phyloP scores from a whole-genome alignment of 139 green algal species.

The Micractinium conductrix region DNA sequence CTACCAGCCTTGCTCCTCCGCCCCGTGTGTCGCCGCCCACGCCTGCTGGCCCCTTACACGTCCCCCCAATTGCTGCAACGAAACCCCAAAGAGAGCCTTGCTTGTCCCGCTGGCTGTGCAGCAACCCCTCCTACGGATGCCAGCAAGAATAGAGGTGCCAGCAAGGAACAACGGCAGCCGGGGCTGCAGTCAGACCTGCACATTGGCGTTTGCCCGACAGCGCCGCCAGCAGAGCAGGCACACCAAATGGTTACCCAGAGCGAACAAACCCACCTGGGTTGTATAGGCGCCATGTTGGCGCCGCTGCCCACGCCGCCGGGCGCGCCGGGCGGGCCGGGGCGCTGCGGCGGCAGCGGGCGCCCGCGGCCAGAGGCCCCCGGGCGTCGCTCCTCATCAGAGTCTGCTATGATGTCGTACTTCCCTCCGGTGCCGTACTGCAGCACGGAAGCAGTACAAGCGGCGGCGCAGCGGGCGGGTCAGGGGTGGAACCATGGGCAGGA shows the following conservation, averaged over 20 bases:
- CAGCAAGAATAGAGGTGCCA: no score
- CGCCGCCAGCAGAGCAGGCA: no score
- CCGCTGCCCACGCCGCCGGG: constrained; percentile 7
- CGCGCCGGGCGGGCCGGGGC: neutral
- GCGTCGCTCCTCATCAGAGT: neutral
- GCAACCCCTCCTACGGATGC: neutral
- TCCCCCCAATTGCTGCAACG: no score
- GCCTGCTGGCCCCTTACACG: no score
- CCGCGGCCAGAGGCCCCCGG: neutral
- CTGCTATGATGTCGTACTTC: constrained; percentile 35
- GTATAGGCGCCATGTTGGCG: constrained; percentile 17
- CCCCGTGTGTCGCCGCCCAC: no score
- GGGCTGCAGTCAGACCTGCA: no score
- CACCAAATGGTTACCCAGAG: no score
- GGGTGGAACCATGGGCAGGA: neutral
- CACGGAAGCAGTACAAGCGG: neutral
- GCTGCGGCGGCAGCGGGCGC: neutral
- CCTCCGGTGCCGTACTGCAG: constrained; percentile 30
- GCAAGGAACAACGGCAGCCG: neutral
- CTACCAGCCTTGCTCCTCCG: no score
- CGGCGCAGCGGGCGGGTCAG: neutral
- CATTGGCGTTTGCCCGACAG: no score
- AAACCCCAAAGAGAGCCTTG: neutral
- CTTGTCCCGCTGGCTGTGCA: neutral
- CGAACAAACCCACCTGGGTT: neutral